A percentile compares a stretch with the other conserved stretches of the same genome.
phyloP scores from a whole-genome alignment of 257 asterid species.

The Catharanthus roseus region DNA sequence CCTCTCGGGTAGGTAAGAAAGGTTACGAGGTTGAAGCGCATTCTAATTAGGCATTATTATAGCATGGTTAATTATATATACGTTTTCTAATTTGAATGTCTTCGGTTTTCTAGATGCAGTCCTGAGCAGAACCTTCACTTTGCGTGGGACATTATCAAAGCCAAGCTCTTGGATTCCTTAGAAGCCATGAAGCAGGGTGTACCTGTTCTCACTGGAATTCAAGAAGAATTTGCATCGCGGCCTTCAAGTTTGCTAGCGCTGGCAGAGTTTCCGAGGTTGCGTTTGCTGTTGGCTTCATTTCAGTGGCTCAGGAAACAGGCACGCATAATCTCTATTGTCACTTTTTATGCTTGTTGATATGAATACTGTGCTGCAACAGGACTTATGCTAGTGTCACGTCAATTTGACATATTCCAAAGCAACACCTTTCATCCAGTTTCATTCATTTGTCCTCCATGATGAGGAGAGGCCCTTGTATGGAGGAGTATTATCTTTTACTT shows the following conservation, averaged over 20 bases:
- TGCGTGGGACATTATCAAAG: slow-evolving; percentile 75
- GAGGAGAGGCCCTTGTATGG: background rate
- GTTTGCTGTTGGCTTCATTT: slow-evolving; percentile 79
- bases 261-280: slow-evolving; percentile 75
- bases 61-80: background rate
- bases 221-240: slow-evolving; percentile 36
- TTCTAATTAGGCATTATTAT: slow-evolving; percentile 12
- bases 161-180: slow-evolving; percentile 68
- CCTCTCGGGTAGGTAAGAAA: slow-evolving; percentile 91
- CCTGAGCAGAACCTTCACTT: slow-evolving; percentile 35
- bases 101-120: slow-evolving; percentile 38
- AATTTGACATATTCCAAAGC: background rate
- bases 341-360: slow-evolving; percentile 1
- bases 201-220: slow-evolving; percentile 31
- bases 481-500: background rate
- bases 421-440: background rate
- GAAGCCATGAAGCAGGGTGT: slow-evolving; percentile 35
- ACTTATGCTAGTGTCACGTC: background rate
- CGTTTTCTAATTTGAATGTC: slow-evolving; percentile 9
- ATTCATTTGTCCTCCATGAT: background rate
- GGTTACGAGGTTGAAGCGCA: slow-evolving; percentile 38
- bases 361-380: background rate
- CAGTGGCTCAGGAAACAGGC: slow-evolving; percentile 89
- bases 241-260: slow-evolving; percentile 71
- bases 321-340: slow-evolving; percentile 37